Evolutionary conservation across 306 rosid species (phyloP).

Genomic region (Lablab purpureus): DNA sequence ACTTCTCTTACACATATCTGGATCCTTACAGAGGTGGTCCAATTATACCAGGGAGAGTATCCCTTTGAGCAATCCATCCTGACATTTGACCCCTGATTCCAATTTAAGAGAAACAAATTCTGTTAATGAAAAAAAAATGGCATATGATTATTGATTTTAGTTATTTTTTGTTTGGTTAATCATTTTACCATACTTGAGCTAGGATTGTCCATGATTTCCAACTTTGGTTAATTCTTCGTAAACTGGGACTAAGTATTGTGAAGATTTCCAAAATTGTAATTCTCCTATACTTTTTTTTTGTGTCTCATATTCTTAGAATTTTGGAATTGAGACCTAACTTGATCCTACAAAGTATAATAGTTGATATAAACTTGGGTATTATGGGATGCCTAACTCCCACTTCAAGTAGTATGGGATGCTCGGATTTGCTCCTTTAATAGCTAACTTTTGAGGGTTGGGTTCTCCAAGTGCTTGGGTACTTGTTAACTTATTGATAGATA

Average conservation of each 20-base stretch:
- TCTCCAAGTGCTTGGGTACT: too few relatives aligned
- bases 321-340: too few relatives aligned
- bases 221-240: slow-evolving; percentile 21
- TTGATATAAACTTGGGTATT: too few relatives aligned
- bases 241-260: not conserved
- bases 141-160: not conserved
- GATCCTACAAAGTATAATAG: too few relatives aligned
- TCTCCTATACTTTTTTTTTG: not conserved
- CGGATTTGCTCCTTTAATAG: too few relatives aligned
- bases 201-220: too few relatives aligned
- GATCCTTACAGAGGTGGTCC: not conserved
- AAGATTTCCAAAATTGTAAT: not conserved
- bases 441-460: too few relatives aligned
- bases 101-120: slow-evolving; percentile 7
- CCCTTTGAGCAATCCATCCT: not conserved
- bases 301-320: too few relatives aligned
- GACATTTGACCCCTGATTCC: slow-evolving; percentile 15
- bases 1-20: slow-evolving; percentile 7
- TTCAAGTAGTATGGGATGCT: too few relatives aligned
- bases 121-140: not conserved
- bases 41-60: not conserved
- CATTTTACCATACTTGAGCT: too few relatives aligned
- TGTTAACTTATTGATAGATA: too few relatives aligned
- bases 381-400: too few relatives aligned
- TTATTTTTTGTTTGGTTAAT: slow-evolving; percentile 15